phyloP scores from a whole-genome alignment of 768 basidiomycete genomes.

The Paxillus rubicundulus region DNA sequence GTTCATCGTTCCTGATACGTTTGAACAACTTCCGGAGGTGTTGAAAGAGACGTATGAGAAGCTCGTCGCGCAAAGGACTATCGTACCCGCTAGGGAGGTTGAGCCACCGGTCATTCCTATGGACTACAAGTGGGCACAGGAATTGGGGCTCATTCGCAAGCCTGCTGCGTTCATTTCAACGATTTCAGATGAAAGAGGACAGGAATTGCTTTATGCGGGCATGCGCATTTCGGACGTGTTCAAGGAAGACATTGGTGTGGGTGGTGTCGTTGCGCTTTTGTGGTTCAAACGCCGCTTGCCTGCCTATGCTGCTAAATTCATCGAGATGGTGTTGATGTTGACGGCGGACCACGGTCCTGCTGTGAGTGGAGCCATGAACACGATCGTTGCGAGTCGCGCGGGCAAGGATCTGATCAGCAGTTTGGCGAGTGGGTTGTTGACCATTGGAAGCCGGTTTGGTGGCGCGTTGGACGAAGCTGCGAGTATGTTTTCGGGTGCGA shows the following conservation, averaged over 20 bases:
- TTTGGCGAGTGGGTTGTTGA: conserved; percentile 91
- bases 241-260: conserved; percentile 94
- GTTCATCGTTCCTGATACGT: conserved; percentile 95
- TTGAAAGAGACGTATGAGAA: conserved; percentile 82
- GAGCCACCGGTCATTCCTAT: conserved; percentile 98
- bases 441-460: conserved; percentile 97
- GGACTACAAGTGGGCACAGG: conserved; percentile 99
- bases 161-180: conserved; percentile 99
- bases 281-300: conserved; percentile 98
- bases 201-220: conserved; percentile 96
- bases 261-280: conserved; percentile 91
- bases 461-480: conserved; percentile 99
- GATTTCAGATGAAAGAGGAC: conserved; percentile 98
- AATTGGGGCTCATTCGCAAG: conserved; percentile 97
- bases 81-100: conserved; percentile 71
- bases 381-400: conserved; percentile 98
- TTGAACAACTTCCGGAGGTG: conserved; percentile 89
- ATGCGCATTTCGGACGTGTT: conserved; percentile 99
- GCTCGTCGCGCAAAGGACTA: conserved; percentile 67
- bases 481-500: conserved; percentile 88
- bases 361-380: conserved; percentile 99
- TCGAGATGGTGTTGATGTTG: conserved; percentile 99
- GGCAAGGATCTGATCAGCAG: conserved; percentile 98
- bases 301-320: conserved; percentile 94
- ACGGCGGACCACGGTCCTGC: conserved; percentile 98